phyloP scores from a whole-genome alignment of 139 green algal species.

The Dunaliella primolecta region DNA sequence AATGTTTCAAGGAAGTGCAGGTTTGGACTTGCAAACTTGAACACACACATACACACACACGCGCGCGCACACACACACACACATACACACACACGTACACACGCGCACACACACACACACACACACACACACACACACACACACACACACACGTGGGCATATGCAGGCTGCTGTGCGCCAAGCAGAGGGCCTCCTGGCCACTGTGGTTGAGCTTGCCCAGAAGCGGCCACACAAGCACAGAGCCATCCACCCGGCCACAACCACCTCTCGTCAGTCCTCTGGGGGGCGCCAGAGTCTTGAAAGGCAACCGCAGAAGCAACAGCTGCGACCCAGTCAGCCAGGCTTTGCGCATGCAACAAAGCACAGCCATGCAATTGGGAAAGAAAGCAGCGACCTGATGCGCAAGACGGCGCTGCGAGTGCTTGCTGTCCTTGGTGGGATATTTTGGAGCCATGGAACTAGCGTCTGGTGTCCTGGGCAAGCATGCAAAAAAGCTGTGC shows the following conservation, averaged over 20 bases:
- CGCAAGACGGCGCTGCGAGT: conserved; percentile 55
- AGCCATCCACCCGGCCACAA: background rate
- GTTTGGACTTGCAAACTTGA: too few species aligned
- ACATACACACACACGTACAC: background rate
- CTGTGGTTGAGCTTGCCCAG: conserved; percentile 43
- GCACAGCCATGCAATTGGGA: too few species aligned
- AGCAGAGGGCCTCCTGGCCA: conserved; percentile 40
- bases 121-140: background rate
- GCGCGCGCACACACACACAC: too few species aligned
- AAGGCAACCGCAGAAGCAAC: too few species aligned
- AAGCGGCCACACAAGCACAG: background rate
- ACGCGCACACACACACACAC: background rate
- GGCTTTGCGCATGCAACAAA: too few species aligned
- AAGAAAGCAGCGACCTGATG: background rate
- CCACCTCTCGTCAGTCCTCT: background rate
- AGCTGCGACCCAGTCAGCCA: too few species aligned
- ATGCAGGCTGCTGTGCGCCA: conserved; percentile 25
- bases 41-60: background rate
- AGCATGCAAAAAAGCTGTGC: too few species aligned
- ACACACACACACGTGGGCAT: background rate
- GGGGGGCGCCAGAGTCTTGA: too few species aligned
- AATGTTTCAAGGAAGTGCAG: too few species aligned
- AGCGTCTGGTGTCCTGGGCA: background rate
- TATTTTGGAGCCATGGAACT: background rate
- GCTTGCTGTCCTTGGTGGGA: conserved; percentile 72